phyloP scores from a whole-genome alignment of 352 stramenopile species.

The Peronospora destructor region DNA sequence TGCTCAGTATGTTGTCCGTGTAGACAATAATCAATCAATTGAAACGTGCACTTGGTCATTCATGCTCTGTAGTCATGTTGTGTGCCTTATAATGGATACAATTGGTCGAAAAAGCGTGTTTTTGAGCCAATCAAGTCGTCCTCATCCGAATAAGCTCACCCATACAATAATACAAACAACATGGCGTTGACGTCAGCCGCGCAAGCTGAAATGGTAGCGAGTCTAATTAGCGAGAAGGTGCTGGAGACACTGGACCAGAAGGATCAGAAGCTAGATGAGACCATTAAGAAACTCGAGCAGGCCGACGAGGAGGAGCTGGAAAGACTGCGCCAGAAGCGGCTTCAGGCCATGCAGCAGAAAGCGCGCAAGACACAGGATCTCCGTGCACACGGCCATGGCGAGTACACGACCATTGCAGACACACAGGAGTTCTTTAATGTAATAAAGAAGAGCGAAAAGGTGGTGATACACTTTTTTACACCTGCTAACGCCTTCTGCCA shows the following conservation, averaged over 20 bases:
- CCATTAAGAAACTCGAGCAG: conserved; percentile 77
- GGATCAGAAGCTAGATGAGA: conserved; percentile 77
- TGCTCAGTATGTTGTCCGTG: conserved; percentile 1
- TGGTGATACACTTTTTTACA: conserved; percentile 95
- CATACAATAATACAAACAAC: conserved; percentile 13
- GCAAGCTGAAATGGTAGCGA: conserved; percentile 72
- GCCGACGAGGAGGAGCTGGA: conserved; percentile 88
- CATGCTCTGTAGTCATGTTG: conserved; percentile 1
- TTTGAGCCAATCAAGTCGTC: conserved; percentile 10
- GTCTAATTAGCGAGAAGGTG: conserved; percentile 79
- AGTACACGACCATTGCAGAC: conserved; percentile 87
- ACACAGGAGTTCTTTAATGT: conserved; percentile 94
- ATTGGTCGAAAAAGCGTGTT: conserved; percentile 1
- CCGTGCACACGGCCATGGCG: conserved; percentile 73
- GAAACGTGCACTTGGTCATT: background rate
- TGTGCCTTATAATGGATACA: conserved; percentile 2
- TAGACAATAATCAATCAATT: conserved; percentile 11
- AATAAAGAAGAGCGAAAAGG: conserved; percentile 87
- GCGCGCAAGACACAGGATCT: conserved; percentile 64
- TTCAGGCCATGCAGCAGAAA: conserved; percentile 72
- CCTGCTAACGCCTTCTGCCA: conserved; percentile 89
- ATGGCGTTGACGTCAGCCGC: conserved; percentile 52
- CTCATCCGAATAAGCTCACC: conserved; percentile 3
- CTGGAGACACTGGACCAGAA: conserved; percentile 83
- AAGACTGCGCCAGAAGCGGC: conserved; percentile 70